Conservation (phyloP, 1,139 yeast genomes). For the Yamadazyma sp. region DNA sequence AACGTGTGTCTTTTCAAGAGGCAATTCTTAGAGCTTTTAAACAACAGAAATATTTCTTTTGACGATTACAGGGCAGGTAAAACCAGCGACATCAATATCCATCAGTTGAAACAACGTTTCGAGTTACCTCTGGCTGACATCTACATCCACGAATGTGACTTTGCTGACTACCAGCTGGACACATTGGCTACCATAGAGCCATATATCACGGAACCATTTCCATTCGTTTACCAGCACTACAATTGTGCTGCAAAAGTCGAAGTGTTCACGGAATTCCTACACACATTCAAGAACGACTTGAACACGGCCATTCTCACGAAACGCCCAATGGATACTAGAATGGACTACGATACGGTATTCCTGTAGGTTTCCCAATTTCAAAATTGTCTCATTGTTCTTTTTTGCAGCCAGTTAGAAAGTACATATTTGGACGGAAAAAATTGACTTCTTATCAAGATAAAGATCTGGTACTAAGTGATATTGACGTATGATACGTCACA, state of each 20-base stretch:
- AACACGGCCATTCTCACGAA: slow-evolving; percentile 2
- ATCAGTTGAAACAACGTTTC: slow-evolving; percentile 5
- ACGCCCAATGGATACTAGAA: slow-evolving; percentile 3
- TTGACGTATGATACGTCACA: no score
- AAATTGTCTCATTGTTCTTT: no score
- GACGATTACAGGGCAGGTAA: slow-evolving; percentile 13
- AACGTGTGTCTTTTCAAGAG: slow-evolving; percentile 9
- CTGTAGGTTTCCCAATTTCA: background rate
- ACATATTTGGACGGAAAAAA: no score
- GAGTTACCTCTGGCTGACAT: slow-evolving; percentile 7
- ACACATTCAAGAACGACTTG: background rate
- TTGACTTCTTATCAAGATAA: no score
- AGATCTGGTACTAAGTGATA: no score
- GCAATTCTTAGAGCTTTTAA: slow-evolving; percentile 12
- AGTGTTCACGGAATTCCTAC: slow-evolving; percentile 4
- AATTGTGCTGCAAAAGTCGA: slow-evolving; percentile 1
- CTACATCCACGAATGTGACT: slow-evolving; percentile 16
- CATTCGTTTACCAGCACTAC: slow-evolving; percentile 11
- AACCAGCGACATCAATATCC: background rate
- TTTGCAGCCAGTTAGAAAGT: no score
- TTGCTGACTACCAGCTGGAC: slow-evolving; percentile 14
- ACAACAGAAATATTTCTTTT: slow-evolving; percentile 3
- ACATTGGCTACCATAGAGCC: slow-evolving; percentile 4
- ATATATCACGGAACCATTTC: slow-evolving; percentile 4
- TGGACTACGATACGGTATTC: slow-evolving; percentile 5